Conservation (phyloP, 345 rosid species). For the Orychophragmus violaceus region DNA sequence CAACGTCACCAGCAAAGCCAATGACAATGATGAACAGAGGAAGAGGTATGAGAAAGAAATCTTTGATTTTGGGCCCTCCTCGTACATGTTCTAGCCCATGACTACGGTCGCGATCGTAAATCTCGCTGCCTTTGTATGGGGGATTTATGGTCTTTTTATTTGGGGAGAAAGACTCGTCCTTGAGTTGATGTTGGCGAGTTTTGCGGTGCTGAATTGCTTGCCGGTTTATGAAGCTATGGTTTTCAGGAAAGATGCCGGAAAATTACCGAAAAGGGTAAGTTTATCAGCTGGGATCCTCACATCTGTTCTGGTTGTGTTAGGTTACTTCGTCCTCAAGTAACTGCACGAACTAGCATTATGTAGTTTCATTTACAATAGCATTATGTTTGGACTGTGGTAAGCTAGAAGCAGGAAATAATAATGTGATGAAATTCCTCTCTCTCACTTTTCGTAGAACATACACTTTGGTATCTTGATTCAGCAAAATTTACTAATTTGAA, state of each 20-base stretch:
- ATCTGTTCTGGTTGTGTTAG: constrained; percentile 10
- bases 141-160: constrained; percentile 10
- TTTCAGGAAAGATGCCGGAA: constrained; percentile 50
- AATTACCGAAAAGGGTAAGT: constrained; percentile 31
- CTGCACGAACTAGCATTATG: background rate
- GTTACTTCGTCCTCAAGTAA: constrained; percentile 12
- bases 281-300: constrained; percentile 27
- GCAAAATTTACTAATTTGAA: no score
- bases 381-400: background rate
- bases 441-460: background rate
- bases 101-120: constrained; percentile 43
- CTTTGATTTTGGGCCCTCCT: constrained; percentile 54
- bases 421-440: background rate
- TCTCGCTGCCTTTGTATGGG: constrained; percentile 33
- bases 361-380: background rate
- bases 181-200: constrained; percentile 42
- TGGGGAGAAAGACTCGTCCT: constrained; percentile 23
- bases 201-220: constrained; percentile 37
- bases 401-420: background rate
- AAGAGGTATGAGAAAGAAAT: constrained; percentile 48
- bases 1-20: constrained; percentile 50
- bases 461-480: no score
- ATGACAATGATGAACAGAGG: constrained; percentile 46
- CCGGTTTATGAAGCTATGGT: constrained; percentile 56
- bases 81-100: constrained; percentile 38